Evolutionary conservation across 257 asterid species (phyloP), one percentile per base, ranked within the genome.

Genomic region (Lantana camara): DNA sequence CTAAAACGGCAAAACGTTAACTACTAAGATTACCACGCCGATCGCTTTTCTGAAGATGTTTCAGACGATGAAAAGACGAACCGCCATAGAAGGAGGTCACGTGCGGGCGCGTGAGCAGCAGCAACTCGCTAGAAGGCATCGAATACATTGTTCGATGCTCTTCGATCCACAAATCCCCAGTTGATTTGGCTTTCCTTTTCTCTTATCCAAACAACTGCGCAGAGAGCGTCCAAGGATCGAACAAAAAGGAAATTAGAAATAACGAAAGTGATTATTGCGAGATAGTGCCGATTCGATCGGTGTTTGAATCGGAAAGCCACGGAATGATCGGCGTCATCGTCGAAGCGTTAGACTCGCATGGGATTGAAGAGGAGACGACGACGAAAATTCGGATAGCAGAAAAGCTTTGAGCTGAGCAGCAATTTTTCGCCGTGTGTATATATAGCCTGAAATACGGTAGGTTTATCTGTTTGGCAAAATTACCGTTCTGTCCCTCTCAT

Each of bases 111-210:
- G 80, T 60, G 63, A 75, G 66, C 30, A 80, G 57, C 13, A 71
- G 55, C 24, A 60, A 67, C 20, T 49, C 68, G 55, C 17, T 65
- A 12, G 80, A 76, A 76, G 78, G 91, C 91, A 84, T 79, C 91
- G 83, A 80, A 71, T 79, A 77, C 91, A 81, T 84, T 53, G 80
- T 77, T 75, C 91, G 91, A 81, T 81, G 91, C 91, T 79, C 80
- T 79, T 79, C 78, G 68, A 75, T 49, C 55, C 66, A 63, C 68
- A 48, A 37, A 15, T 48, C 53, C 54, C 68, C 76, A 42, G 1
- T 35, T 4, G 9, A 35, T 35, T 35, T 35, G 11, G 40, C 40
- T 71, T 51, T 21, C 34, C 34, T 10, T 16, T 17, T 6, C 16
- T 51, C 12, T 21, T 3, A n/a, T 9, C 34, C 46, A 56, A 68